Evolutionary conservation across 2,329 filamentous ascomycete genomes (phyloP).

Genomic region (Exserohilum rostratum): DNA sequence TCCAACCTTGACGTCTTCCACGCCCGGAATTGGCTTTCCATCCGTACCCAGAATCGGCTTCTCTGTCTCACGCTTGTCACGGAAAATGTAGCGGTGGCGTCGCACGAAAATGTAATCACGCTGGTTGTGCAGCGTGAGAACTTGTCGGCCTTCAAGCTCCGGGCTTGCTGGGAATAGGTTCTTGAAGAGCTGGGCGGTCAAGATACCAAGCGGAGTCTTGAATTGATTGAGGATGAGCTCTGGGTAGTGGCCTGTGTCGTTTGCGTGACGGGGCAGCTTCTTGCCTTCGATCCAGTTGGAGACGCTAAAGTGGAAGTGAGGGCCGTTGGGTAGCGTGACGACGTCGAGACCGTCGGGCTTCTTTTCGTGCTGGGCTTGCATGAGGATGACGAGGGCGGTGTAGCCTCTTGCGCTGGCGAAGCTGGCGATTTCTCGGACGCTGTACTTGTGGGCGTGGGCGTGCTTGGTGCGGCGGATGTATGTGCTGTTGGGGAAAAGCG

Average conservation of each 20-base stretch:
- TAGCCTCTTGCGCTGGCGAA: conserved; percentile 84
- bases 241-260: conserved; percentile 83
- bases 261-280: conserved; percentile 87
- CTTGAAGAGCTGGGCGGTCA: conserved; percentile 83
- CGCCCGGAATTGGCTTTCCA: conserved; percentile 81
- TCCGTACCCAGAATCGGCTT: conserved; percentile 83
- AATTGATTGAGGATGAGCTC: conserved; percentile 94
- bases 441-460: conserved; percentile 87
- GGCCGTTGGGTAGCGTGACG: conserved; percentile 80
- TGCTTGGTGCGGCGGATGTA: conserved; percentile 89
- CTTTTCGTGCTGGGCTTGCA: conserved; percentile 79
- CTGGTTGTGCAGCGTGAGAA: conserved; percentile 92
- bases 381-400: conserved; percentile 82
- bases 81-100: conserved; percentile 88
- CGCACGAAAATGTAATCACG: conserved; percentile 95
- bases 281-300: conserved; percentile 89
- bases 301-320: conserved; percentile 91
- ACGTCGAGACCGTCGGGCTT: conserved; percentile 81
- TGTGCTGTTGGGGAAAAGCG: conserved; percentile 77
- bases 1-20: conserved; percentile 83
- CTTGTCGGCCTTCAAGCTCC: conserved; percentile 83
- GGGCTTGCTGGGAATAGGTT: conserved; percentile 80
- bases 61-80: conserved; percentile 84
- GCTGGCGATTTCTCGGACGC: conserved; percentile 83
- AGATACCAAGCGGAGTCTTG: conserved; percentile 85